phyloP scores from a whole-genome alignment of 169 alveolate genomes.

The Eimeria brunetti region DNA sequence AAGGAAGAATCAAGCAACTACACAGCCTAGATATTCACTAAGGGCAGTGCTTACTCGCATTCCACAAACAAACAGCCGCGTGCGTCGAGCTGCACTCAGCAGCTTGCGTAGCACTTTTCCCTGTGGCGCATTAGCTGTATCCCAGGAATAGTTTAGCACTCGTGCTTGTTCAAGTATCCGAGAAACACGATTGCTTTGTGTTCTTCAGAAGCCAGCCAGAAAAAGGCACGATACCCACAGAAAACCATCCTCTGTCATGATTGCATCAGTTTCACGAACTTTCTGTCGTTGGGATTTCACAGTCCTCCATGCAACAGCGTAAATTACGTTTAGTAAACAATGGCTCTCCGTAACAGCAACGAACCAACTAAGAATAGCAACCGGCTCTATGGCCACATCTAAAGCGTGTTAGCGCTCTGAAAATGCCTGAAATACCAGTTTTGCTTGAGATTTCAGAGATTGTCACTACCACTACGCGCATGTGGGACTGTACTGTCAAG shows the following conservation, averaged over 20 bases:
- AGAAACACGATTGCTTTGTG: neutral
- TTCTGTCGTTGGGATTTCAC: neutral
- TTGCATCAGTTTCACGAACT: neutral
- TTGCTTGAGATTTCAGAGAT: too few relatives aligned
- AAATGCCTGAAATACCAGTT: too few relatives aligned
- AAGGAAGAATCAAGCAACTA: neutral
- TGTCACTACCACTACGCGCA: neutral
- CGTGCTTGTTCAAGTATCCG: neutral
- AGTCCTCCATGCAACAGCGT: neutral
- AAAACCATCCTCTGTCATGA: neutral
- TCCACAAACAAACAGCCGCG: too few relatives aligned
- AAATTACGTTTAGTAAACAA: neutral
- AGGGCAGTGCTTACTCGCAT: too few relatives aligned
- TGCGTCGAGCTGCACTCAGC: neutral
- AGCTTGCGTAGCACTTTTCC: neutral
- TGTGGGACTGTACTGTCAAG: neutral
- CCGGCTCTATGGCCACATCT: neutral
- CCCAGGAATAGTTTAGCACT: neutral
- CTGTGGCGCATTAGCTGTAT: neutral
- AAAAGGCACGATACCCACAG: neutral
- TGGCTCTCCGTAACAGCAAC: too few relatives aligned
- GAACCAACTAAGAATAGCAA: neutral
- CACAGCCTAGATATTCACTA: neutral
- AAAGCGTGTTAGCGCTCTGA: neutral
- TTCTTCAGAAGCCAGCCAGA: neutral